These are phyloP conservation scores for Curvularia sp. DNA, from an alignment of 2,329 filamentous ascomycete genomes.

Conservation along the genomic window DNA sequence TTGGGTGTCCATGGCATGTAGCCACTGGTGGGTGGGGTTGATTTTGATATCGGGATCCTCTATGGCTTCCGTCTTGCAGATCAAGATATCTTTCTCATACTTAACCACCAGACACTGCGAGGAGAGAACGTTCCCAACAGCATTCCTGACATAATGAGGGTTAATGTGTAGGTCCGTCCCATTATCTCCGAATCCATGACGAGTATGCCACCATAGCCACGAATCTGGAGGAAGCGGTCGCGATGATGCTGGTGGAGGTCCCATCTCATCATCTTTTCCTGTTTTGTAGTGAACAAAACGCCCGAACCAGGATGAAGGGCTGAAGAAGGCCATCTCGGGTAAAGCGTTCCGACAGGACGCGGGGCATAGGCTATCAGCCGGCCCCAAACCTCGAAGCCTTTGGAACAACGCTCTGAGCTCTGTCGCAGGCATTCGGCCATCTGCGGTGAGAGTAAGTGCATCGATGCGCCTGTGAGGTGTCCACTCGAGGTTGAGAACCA, in stretches of 20 bases:
- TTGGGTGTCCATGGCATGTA: constrained; percentile 28
- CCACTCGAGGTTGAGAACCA: constrained; percentile 32
- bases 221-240: not conserved
- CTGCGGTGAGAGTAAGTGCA: constrained; percentile 23
- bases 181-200: not conserved
- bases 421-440: constrained; percentile 26
- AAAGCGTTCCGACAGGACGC: not conserved
- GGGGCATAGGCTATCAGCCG: not conserved
- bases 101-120: not conserved
- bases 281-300: not conserved
- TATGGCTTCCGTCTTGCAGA: not conserved
- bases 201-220: not conserved
- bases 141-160: not conserved
- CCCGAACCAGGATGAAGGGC: not conserved
- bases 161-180: not conserved
- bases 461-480: constrained; percentile 27
- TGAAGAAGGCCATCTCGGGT: constrained; percentile 3
- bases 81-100: not conserved
- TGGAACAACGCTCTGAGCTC: constrained; percentile 26
- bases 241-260: not conserved
- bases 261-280: not conserved
- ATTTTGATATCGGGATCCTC: not conserved
- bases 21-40: constrained; percentile 26
- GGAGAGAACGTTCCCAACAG: not conserved
- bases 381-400: constrained; percentile 5